phyloP scores from a whole-genome alignment of 805 yeast genomes.

The Candida loeiensis region DNA sequence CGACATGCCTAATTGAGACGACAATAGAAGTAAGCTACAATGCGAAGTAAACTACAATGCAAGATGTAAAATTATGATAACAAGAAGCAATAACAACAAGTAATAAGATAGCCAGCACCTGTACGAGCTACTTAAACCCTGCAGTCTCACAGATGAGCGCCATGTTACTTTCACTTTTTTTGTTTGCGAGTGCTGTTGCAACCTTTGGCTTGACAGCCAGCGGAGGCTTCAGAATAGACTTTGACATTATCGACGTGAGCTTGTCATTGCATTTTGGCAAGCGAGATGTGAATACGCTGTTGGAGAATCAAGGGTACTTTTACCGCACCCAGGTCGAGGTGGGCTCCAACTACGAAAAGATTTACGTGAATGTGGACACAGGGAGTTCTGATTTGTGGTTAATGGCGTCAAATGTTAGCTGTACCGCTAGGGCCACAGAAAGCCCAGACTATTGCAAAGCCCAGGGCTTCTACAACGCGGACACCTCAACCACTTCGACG shows the following conservation, averaged over 20 bases:
- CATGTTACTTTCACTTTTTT: neutral
- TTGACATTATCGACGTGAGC: neutral
- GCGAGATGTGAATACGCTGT: neutral
- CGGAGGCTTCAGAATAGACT: slow-evolving; percentile 3
- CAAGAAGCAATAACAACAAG: too few relatives aligned
- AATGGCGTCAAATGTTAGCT: slow-evolving; percentile 2
- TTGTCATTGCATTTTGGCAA: neutral
- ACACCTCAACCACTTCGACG: slow-evolving; percentile 9
- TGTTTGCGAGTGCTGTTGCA: neutral
- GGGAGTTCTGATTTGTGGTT: slow-evolving; percentile 13
- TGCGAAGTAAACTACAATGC: too few relatives aligned
- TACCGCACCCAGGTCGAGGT: slow-evolving; percentile 6
- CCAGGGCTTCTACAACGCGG: slow-evolving; percentile 8
- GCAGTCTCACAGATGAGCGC: too few relatives aligned
- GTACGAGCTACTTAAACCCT: too few relatives aligned
- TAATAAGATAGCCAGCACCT: too few relatives aligned
- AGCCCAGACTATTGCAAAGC: slow-evolving; percentile 1
- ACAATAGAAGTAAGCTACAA: too few relatives aligned
- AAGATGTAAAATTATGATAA: too few relatives aligned
- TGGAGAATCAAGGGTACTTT: slow-evolving; percentile 4
- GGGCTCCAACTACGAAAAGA: slow-evolving; percentile 4
- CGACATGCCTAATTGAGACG: neutral
- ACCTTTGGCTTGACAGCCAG: neutral
- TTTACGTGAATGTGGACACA: slow-evolving; percentile 13
- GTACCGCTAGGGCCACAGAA: neutral